Percentiles rank a stretch among this genome's conserved stretches.
Conservation (phyloP, 345 rosid species). For the Lumnitzera racemosa region DNA sequence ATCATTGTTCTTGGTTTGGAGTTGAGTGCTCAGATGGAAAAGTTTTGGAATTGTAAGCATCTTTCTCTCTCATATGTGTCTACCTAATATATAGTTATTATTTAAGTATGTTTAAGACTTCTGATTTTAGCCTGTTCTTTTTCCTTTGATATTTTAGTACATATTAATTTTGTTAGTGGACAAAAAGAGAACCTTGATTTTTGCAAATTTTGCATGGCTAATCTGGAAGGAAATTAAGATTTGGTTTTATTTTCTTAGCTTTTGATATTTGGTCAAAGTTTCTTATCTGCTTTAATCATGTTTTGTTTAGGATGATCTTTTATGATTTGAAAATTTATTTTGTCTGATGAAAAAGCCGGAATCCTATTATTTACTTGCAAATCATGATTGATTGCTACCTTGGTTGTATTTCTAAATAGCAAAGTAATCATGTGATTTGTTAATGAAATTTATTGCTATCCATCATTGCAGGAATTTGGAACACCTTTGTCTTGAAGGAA, state of each 20-base stretch:
- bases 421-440: neutral
- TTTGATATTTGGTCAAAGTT: no score
- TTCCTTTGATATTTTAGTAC: neutral
- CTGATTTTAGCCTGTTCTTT: neutral
- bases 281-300: no score
- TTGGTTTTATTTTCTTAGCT: no score
- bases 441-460: neutral
- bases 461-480: conserved; percentile 44
- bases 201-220: neutral
- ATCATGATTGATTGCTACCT: neutral
- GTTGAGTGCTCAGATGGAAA: conserved; percentile 37
- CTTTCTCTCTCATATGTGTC: neutral
- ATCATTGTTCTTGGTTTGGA: conserved; percentile 49
- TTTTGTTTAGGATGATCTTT: no score
- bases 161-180: neutral
- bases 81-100: neutral
- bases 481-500: conserved; percentile 61
- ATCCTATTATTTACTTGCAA: no score
- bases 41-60: conserved; percentile 41
- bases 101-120: neutral
- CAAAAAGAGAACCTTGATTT: neutral
- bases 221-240: no score
- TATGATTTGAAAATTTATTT: no score
- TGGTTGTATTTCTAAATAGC: neutral
- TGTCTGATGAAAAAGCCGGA: no score